A percentile compares a stretch with the other conserved stretches of the same genome.
Evolutionary conservation across 2,329 filamentous ascomycete species (phyloP).

Genomic region (Apiospora kogelbergensis): DNA sequence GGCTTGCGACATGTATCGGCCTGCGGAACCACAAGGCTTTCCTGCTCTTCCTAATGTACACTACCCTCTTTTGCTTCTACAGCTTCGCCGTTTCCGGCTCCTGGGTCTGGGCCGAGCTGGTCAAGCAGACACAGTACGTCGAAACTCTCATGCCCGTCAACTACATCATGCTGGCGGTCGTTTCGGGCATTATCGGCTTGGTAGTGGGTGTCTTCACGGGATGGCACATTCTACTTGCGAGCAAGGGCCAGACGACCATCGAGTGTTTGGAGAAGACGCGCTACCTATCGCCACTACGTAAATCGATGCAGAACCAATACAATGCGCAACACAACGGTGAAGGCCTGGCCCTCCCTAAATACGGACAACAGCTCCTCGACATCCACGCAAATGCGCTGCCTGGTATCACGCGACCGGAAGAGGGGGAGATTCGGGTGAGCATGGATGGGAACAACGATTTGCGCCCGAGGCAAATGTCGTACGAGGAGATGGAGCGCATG

Average conservation of each 20-base stretch:
- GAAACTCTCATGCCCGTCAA: slow-evolving; percentile 85
- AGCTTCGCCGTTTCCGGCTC: slow-evolving; percentile 72
- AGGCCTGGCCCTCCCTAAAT: slow-evolving; percentile 53
- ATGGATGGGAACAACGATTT: slow-evolving; percentile 20
- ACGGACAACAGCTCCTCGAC: slow-evolving; percentile 74
- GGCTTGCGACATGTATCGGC: slow-evolving; percentile 94
- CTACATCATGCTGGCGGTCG: slow-evolving; percentile 81
- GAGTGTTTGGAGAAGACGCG: slow-evolving; percentile 95
- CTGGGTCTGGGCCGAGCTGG: slow-evolving; percentile 85
- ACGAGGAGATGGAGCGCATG: slow-evolving; percentile 54
- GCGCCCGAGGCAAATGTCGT: slow-evolving; percentile 44
- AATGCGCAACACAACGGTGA: slow-evolving; percentile 53
- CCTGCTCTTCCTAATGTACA: slow-evolving; percentile 87
- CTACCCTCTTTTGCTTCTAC: slow-evolving; percentile 80
- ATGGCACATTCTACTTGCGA: slow-evolving; percentile 86
- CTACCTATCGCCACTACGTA: slow-evolving; percentile 79
- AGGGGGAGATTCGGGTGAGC: slow-evolving; percentile 64
- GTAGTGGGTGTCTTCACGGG: slow-evolving; percentile 85
- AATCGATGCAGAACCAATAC: slow-evolving; percentile 66
- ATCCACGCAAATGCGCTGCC: slow-evolving; percentile 81
- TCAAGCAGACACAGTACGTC: slow-evolving; percentile 68
- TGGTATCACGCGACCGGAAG: slow-evolving; percentile 76
- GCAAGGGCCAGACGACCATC: slow-evolving; percentile 85
- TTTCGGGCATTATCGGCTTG: slow-evolving; percentile 87
- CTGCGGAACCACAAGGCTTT: slow-evolving; percentile 96